These are phyloP conservation scores for Boletus rubropictus DNA, from an alignment of 768 basidiomycete genomes.

Conservation along the genomic window DNA sequence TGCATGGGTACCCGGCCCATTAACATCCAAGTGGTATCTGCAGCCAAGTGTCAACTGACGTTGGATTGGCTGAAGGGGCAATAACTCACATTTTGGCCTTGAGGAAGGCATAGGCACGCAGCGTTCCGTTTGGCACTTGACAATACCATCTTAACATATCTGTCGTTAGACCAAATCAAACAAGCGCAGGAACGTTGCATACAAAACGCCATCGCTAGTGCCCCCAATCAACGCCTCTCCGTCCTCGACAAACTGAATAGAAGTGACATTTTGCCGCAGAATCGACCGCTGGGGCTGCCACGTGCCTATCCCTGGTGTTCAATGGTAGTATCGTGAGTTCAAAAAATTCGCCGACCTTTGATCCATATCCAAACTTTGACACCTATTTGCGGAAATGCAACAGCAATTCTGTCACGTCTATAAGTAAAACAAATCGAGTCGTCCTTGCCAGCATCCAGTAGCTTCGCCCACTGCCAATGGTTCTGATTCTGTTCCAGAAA, in stretches of 20 bases:
- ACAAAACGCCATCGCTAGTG: conserved; percentile 67
- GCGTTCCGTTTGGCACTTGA: conserved; percentile 60
- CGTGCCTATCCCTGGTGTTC: conserved; percentile 36
- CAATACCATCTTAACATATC: conserved; percentile 52
- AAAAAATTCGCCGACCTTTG: conserved; percentile 38
- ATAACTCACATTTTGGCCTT: conserved; percentile 50
- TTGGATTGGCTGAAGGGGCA: not conserved
- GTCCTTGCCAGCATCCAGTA: conserved; percentile 46
- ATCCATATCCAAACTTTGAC: conserved; percentile 63
- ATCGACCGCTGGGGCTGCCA: conserved; percentile 66
- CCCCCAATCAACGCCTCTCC: conserved; percentile 63
- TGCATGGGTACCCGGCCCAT: conserved; percentile 42
- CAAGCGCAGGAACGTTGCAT: conserved; percentile 18
- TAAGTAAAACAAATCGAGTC: conserved; percentile 51
- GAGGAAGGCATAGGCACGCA: conserved; percentile 55
- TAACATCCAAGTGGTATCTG: conserved; percentile 53
- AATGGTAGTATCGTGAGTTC: not conserved
- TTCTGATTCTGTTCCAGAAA: conserved; percentile 35
- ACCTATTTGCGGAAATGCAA: conserved; percentile 52
- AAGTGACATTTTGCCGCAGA: conserved; percentile 56
- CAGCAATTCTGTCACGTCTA: conserved; percentile 51
- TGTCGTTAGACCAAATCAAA: conserved; percentile 7
- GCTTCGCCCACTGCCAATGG: conserved; percentile 51
- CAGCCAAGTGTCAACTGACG: conserved; percentile 8
- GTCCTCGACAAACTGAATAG: conserved; percentile 56